Percentiles rank a stretch among this genome's conserved stretches.
Evolutionary conservation across 2,329 filamentous ascomycete species (phyloP).

Genomic region (Huntiella bhutanensis): DNA sequence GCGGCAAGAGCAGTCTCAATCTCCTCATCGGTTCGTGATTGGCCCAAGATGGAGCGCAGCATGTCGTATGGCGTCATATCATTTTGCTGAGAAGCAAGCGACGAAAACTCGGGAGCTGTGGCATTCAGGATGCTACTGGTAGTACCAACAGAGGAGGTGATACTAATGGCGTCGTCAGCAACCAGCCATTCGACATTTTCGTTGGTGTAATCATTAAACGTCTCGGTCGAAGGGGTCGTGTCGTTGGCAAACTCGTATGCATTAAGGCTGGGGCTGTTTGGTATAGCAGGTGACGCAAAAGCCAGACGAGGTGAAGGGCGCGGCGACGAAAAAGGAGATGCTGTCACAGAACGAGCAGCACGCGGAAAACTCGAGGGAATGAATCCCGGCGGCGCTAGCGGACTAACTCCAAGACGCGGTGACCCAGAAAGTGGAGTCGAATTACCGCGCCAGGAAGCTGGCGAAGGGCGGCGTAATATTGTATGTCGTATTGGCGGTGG

Average conservation of each 20-base stretch:
- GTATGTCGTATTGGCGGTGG: conserved; percentile 77
- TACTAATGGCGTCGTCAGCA: conserved; percentile 66
- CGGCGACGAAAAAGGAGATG: conserved; percentile 84
- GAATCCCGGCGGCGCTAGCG: conserved; percentile 70
- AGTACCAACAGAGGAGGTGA: conserved; percentile 53
- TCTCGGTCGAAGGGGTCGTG: conserved; percentile 59
- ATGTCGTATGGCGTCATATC: conserved; percentile 99
- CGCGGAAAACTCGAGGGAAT: conserved; percentile 59
- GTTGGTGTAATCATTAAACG: conserved; percentile 76
- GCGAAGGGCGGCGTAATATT: conserved; percentile 75
- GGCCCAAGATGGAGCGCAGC: conserved; percentile 81
- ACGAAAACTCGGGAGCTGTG: conserved; percentile 60
- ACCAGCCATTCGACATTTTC: conserved; percentile 97
- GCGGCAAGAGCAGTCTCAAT: conserved; percentile 77
- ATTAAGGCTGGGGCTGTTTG: conserved; percentile 83
- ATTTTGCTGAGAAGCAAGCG: conserved; percentile 39
- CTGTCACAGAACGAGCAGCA: conserved; percentile 56
- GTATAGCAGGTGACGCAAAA: conserved; percentile 74
- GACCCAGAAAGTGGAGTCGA: conserved; percentile 68
- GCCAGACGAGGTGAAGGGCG: conserved; percentile 81
- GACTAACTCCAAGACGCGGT: conserved; percentile 61
- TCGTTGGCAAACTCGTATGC: conserved; percentile 87
- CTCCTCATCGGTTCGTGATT: conserved; percentile 78
- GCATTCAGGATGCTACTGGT: conserved; percentile 56
- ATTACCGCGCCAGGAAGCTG: conserved; percentile 78